Evolutionary conservation across 2,329 filamentous ascomycete species (phyloP).

Genomic region (Paecilomyces sp.): DNA sequence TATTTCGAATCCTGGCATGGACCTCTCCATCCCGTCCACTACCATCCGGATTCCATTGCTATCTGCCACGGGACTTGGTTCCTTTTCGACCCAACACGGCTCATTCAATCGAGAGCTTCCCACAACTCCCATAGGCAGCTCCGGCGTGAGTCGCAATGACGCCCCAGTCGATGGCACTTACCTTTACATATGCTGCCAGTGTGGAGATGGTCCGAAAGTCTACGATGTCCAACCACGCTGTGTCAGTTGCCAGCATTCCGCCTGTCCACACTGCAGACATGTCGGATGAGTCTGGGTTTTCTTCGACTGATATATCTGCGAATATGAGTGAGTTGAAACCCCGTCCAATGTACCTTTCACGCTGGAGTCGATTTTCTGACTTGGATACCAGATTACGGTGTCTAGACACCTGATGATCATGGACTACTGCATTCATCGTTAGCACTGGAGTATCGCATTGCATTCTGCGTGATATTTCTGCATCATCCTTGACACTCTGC

Average conservation of each 20-base stretch:
- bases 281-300: slow-evolving; percentile 16
- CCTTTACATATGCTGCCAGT: slow-evolving; percentile 33
- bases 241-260: slow-evolving; percentile 23
- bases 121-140: not conserved
- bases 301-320: not conserved
- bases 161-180: slow-evolving; percentile 1
- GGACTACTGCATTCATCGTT: not conserved
- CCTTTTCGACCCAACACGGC: not conserved
- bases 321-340: not conserved
- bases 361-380: not conserved
- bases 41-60: not conserved
- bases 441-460: not conserved
- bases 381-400: slow-evolving; percentile 1
- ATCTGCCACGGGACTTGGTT: not conserved
- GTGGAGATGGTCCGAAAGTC: slow-evolving; percentile 32
- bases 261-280: slow-evolving; percentile 20
- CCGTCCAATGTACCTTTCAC: not conserved
- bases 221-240: slow-evolving; percentile 26
- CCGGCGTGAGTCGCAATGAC: not conserved
- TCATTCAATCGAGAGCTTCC: not conserved
- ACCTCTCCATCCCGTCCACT: not conserved
- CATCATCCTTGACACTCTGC: not conserved
- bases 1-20: not conserved
- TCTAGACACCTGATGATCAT: not conserved
- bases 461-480: not conserved